Conservation (phyloP, 176 grass and related monocot genomes). For the Bonia amplexicaulis region DNA sequence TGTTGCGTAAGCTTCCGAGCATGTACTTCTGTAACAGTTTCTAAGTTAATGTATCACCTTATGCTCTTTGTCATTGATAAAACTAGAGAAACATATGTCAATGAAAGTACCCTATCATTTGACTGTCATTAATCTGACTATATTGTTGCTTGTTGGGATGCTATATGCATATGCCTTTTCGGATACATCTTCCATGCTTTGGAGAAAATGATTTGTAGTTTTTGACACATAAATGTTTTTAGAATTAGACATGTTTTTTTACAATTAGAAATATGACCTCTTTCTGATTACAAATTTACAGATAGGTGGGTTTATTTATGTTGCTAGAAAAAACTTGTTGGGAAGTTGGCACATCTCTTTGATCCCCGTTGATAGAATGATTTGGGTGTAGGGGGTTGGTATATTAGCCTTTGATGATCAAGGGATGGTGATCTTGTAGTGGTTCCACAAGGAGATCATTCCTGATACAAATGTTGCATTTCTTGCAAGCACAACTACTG, state of each 20-base stretch:
- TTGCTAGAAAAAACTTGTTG: not conserved
- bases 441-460: not conserved
- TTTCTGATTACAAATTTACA: not conserved
- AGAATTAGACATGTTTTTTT: not conserved
- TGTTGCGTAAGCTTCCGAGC: not conserved
- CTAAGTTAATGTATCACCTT: constrained; percentile 29
- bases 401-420: not conserved
- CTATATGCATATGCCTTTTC: not conserved
- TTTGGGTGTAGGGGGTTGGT: not conserved
- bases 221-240: not conserved
- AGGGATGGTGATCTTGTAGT: not conserved
- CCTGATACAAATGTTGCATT: not conserved
- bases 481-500: not conserved
- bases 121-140: not conserved
- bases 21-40: constrained; percentile 33
- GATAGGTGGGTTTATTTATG: not conserved
- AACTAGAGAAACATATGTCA: constrained; percentile 24
- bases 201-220: not conserved
- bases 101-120: not conserved
- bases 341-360: not conserved
- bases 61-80: constrained; percentile 16
- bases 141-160: not conserved
- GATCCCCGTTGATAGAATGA: not conserved
- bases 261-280: not conserved
- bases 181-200: not conserved